These are phyloP conservation scores for Albatrellus ellisii DNA, from an alignment of 768 basidiomycete species.

Conservation along the genomic window DNA sequence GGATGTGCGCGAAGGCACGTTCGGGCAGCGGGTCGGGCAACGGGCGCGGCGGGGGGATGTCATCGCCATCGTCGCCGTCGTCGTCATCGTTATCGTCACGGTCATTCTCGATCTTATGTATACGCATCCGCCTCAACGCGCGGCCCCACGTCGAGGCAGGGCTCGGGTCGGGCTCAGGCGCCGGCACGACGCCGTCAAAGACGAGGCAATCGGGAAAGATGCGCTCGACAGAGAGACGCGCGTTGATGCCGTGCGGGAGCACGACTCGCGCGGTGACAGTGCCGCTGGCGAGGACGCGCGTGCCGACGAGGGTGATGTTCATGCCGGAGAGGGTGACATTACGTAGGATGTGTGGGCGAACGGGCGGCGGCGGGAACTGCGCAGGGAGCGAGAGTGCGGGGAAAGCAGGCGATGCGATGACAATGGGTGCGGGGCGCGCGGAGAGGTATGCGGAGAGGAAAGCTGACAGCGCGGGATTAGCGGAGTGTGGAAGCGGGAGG, in stretches of 20 bases:
- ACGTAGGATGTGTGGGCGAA: constrained; percentile 51
- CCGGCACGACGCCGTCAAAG: constrained; percentile 49
- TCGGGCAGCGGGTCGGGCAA: constrained; percentile 57
- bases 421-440: constrained; percentile 39
- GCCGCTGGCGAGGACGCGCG: constrained; percentile 52
- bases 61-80: constrained; percentile 11
- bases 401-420: constrained; percentile 42
- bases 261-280: constrained; percentile 51
- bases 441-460: constrained; percentile 59
- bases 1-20: constrained; percentile 63
- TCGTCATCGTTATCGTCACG: constrained; percentile 8
- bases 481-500: constrained; percentile 34
- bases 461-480: constrained; percentile 30
- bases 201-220: constrained; percentile 69
- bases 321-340: constrained; percentile 67
- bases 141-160: no score
- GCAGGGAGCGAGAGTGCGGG: constrained; percentile 32
- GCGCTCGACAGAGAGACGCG: constrained; percentile 46
- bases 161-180: neutral
- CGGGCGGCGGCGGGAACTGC: constrained; percentile 52
- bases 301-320: constrained; percentile 43
- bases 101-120: no score
- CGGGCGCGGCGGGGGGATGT: constrained; percentile 31
- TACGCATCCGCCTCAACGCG: no score
- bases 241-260: constrained; percentile 55